Conservation (phyloP, 2,329 filamentous ascomycete genomes). For the Ascochyta rabiei region DNA sequence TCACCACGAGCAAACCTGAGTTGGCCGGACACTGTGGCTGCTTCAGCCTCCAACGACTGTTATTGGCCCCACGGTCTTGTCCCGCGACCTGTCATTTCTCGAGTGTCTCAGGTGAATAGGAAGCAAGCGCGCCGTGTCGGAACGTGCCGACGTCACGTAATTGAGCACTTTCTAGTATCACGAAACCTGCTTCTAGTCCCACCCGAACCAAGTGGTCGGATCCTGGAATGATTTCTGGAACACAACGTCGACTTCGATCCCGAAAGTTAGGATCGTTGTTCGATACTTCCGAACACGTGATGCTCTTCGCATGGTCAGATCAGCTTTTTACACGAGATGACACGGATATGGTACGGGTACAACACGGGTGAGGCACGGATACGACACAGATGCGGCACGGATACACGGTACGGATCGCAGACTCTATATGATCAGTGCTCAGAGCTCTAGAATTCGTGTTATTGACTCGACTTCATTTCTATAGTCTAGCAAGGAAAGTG, state of each 20-base stretch:
- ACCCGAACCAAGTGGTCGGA: neutral
- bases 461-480: neutral
- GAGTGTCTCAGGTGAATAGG: constrained; percentile 15
- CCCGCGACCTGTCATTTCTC: constrained; percentile 1
- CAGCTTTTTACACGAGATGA: neutral
- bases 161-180: neutral
- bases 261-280: neutral
- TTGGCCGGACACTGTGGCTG: neutral
- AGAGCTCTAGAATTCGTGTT: neutral
- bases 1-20: constrained; percentile 5
- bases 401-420: neutral
- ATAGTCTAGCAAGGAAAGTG: neutral
- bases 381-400: too few relatives aligned
- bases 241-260: neutral
- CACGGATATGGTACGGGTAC: neutral
- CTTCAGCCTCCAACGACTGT: neutral
- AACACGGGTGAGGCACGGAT: too few relatives aligned
- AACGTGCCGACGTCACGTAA: neutral
- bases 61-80: constrained; percentile 9
- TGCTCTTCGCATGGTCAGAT: neutral
- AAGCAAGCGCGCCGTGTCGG: constrained; percentile 3
- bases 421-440: neutral
- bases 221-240: neutral
- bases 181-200: neutral
- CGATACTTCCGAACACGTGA: neutral